Evolutionary conservation across 1,139 yeast genomes (phyloP), one percentile per base, ranked within the genome.

Genomic region (Kazachstania sp.): DNA sequence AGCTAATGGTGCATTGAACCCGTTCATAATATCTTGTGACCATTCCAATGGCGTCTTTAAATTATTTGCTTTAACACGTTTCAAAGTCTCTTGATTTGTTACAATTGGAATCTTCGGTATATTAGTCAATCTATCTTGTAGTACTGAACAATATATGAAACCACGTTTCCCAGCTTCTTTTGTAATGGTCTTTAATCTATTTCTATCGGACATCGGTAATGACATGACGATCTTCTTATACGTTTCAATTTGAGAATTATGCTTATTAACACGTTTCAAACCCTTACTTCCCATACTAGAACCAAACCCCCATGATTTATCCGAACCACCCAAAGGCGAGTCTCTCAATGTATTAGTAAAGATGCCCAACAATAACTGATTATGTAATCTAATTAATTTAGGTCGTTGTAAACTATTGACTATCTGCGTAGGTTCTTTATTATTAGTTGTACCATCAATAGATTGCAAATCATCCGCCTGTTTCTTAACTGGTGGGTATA

Each of bases 11-110:
- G 94, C 79, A 56, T 86, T 87, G 47, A 87, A 78, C n/a, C 95
- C 95, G 60, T 83, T 90, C 45, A 84, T 77, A 26, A 92, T 88
- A 63, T 94, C 98, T 64, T 88, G 96, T 29, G 94, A 88, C 95
- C 96, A 88, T 56, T 83, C 83, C 23, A 47, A 80, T 76, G 56
- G 88, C 70, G 65, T 80, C 76, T 59, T 81, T 72, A 62, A 43
- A 46, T 62, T 63, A 43, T 62, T 61, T 30, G 55, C 52, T 39
- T 61, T 61, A 6, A 64, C 79, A 51, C 76, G 73, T 53, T 78
- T 82, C 52, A 79, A 77, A 37, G 67, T 60, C 35, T 64, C 67
- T 26, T 59, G 64, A 43, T 64, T 62, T 20, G 63, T 61, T 35
- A 83, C 79, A 64, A 84, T 81, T 4, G 99, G 98, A 18, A 92